Conservation (phyloP, 371 early-diverging fungal species). For the Rhizopus delemar region DNA sequence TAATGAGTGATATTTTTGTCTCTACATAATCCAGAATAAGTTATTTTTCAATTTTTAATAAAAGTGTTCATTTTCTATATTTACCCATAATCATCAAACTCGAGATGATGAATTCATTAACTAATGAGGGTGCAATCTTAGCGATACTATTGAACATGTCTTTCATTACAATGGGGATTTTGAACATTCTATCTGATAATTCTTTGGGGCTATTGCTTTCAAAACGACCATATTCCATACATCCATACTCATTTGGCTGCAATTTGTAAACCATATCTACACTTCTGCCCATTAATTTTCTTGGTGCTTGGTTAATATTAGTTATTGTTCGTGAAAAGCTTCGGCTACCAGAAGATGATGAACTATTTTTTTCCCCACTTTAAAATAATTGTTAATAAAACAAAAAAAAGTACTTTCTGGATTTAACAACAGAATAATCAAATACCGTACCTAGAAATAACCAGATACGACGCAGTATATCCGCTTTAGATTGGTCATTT, state of each 20-base stretch:
- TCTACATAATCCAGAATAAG: too few relatives aligned
- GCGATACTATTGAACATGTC: constrained; percentile 13
- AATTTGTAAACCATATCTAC: constrained; percentile 9
- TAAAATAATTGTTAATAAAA: not conserved
- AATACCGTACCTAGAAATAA: constrained; percentile 6
- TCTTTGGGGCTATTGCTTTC: constrained; percentile 7
- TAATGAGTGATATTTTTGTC: too few relatives aligned
- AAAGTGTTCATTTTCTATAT: constrained; percentile 3
- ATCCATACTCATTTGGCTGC: constrained; percentile 4
- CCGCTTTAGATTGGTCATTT: constrained; percentile 7
- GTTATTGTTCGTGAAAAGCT: not conserved
- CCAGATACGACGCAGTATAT: constrained; percentile 6
- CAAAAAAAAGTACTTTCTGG: constrained; percentile 3
- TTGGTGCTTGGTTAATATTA: not conserved
- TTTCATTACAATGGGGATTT: constrained; percentile 12
- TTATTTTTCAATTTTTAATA: constrained; percentile 7
- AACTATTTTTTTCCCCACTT: constrained; percentile 6
- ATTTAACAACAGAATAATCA: constrained; percentile 1
- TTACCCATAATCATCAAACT: constrained; percentile 14
- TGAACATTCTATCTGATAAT: constrained; percentile 7
- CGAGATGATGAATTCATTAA: constrained; percentile 8
- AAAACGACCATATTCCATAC: constrained; percentile 12
- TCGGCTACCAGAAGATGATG: not conserved
- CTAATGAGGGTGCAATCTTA: constrained; percentile 3
- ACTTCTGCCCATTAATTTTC: constrained; percentile 9